Evolutionary conservation across 208 protist genomes (phyloP).

Genomic region (Borovskyia barvae): DNA sequence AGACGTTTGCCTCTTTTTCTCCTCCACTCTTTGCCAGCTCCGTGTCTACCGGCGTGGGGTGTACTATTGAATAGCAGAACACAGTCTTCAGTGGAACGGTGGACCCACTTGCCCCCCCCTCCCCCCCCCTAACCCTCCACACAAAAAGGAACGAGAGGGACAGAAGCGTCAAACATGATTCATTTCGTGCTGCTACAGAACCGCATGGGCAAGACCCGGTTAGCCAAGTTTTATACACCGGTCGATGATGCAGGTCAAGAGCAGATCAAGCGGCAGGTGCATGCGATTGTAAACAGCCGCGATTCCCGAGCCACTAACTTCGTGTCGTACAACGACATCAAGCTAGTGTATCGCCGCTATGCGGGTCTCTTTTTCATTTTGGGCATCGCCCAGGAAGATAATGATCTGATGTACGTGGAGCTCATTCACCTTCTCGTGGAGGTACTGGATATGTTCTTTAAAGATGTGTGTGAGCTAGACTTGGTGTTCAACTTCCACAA

Average conservation of each 20-base stretch:
- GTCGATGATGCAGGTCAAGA: conserved; percentile 95
- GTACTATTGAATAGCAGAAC: too few species aligned
- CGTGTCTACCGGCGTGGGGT: too few species aligned
- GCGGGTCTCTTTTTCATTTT: conserved; percentile 99
- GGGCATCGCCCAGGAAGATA: conserved; percentile 98
- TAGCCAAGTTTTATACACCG: conserved; percentile 98
- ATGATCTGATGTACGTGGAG: conserved; percentile 98
- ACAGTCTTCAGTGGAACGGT: too few species aligned
- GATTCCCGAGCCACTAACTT: conserved; percentile 97
- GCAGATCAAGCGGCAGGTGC: conserved; percentile 95
- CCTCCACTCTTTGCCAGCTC: background rate
- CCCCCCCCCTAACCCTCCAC: background rate
- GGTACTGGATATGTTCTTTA: conserved; percentile 99
- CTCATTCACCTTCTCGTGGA: conserved; percentile 98
- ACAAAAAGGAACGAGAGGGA: background rate
- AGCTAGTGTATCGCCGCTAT: conserved; percentile 98
- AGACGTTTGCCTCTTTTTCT: background rate
- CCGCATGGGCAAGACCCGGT: conserved; percentile 97
- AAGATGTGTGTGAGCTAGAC: conserved; percentile 99
- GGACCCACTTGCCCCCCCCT: too few species aligned
- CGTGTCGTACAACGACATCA: conserved; percentile 93
- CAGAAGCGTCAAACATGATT: conserved; percentile 87
- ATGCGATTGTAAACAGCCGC: conserved; percentile 94
- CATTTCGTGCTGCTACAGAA: conserved; percentile 99
- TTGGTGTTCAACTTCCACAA: conserved; percentile 99